Evolutionary conservation across 768 basidiomycete genomes (phyloP).

Genomic region (Mycena indigotica): DNA sequence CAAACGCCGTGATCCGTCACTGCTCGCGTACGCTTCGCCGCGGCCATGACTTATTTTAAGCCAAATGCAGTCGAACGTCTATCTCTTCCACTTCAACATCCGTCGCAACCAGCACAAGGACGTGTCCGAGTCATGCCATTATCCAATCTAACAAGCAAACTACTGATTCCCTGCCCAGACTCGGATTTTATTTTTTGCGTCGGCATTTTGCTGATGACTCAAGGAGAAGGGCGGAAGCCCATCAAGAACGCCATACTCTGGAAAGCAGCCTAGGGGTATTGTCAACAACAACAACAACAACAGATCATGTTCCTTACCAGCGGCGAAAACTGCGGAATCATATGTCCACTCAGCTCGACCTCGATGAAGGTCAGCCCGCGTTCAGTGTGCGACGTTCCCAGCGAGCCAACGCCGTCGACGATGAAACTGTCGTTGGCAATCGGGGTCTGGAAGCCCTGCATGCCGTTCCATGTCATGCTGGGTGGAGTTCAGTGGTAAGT

Average conservation of each 20-base stretch:
- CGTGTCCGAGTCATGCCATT: no score
- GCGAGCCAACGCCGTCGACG: slow-evolving; percentile 69
- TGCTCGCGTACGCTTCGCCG: no score
- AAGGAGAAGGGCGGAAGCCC: slow-evolving; percentile 59
- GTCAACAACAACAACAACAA: not conserved
- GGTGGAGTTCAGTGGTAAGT: slow-evolving; percentile 1
- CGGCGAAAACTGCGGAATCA: slow-evolving; percentile 73
- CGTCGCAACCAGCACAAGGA: no score
- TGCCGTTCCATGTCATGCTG: slow-evolving; percentile 57
- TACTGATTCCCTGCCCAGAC: no score
- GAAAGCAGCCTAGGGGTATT: slow-evolving; percentile 36
- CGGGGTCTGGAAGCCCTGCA: slow-evolving; percentile 75
- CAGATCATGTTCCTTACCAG: not conserved
- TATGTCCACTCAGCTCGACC: slow-evolving; percentile 70
- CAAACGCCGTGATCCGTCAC: no score
- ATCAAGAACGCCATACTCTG: slow-evolving; percentile 70
- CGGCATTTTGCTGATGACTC: slow-evolving; percentile 15
- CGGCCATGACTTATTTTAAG: no score
- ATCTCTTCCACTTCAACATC: no score
- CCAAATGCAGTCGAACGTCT: no score
- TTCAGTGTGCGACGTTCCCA: slow-evolving; percentile 66
- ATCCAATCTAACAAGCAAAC: no score
- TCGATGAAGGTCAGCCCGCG: slow-evolving; percentile 70
- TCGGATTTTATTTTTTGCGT: no score
- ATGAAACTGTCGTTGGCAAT: slow-evolving; percentile 67